phyloP scores from a whole-genome alignment of 2,329 filamentous ascomycete genomes.

The Pseudocercospora pini-densiflorae region DNA sequence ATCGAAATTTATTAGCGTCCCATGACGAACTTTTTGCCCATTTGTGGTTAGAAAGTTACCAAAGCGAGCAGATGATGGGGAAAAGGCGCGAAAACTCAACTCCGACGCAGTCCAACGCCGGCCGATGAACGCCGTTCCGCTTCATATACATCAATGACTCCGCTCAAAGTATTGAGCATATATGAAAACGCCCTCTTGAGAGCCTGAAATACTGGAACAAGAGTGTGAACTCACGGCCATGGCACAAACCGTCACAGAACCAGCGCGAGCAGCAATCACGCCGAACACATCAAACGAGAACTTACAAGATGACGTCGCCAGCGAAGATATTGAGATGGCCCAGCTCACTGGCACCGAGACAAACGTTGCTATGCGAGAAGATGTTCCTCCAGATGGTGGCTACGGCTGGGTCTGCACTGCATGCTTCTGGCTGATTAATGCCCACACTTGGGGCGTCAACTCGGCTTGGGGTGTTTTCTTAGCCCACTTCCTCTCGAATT shows the following conservation, averaged over 20 bases:
- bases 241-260: neutral
- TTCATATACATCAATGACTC: neutral
- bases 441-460: slow-evolving; percentile 50
- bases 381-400: slow-evolving; percentile 62
- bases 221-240: neutral
- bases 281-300: neutral
- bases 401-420: slow-evolving; percentile 60
- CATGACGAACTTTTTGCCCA: no score
- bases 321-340: slow-evolving; percentile 16
- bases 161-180: neutral
- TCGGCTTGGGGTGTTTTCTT: slow-evolving; percentile 67
- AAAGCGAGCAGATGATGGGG: neutral
- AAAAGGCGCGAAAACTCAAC: neutral
- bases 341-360: slow-evolving; percentile 17
- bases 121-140: neutral
- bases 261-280: neutral
- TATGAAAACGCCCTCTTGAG: no score
- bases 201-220: no score
- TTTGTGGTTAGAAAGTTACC: no score
- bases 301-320: neutral
- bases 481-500: slow-evolving; percentile 69
- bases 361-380: slow-evolving; percentile 30
- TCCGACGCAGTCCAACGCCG: neutral
- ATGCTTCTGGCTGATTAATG: slow-evolving; percentile 48
- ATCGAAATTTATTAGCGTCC: no score